phyloP scores from a whole-genome alignment of 352 stramenopile genomes.

The Phytophthora citricola region DNA sequence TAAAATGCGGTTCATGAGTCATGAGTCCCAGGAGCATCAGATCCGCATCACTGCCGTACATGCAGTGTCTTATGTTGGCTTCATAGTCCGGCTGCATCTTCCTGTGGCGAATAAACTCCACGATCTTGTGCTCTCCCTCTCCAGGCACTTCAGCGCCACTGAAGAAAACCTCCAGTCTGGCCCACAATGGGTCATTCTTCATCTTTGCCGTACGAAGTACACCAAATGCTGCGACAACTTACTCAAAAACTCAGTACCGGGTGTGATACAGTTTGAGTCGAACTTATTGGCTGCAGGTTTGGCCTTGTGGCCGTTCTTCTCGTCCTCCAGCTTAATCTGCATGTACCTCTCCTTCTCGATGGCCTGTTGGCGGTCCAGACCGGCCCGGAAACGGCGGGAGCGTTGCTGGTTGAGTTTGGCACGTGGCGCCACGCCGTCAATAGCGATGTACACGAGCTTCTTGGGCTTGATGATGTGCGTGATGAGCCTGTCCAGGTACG shows the following conservation, averaged over 20 bases:
- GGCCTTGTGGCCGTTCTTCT: constrained; percentile 63
- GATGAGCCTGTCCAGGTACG: constrained; percentile 95
- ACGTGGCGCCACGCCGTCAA: constrained; percentile 98
- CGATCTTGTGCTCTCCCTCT: constrained; percentile 99
- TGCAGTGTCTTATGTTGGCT: constrained; percentile 97
- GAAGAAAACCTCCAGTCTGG: constrained; percentile 96
- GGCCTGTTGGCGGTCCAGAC: constrained; percentile 76
- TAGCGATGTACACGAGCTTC: constrained; percentile 98
- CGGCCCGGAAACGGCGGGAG: constrained; percentile 93
- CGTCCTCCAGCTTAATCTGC: constrained; percentile 78
- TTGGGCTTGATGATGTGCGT: constrained; percentile 97
- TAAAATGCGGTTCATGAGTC: constrained; percentile 99
- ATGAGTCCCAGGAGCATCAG: constrained; percentile 99
- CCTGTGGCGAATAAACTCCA: constrained; percentile 96
- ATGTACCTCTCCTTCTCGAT: constrained; percentile 73
- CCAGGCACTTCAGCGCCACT: constrained; percentile 97
- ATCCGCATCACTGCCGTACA: constrained; percentile 99
- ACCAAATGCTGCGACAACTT: constrained; percentile 91
- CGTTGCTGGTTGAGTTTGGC: constrained; percentile 99
- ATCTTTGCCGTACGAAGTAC: constrained; percentile 97
- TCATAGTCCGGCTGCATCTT: constrained; percentile 94
- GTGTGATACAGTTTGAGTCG: constrained; percentile 99
- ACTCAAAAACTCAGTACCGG: constrained; percentile 99
- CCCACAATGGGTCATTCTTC: constrained; percentile 95
- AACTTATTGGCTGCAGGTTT: constrained; percentile 80